Conservation (phyloP, 331 rosid species). For the Rhamnella rubrinervis region DNA sequence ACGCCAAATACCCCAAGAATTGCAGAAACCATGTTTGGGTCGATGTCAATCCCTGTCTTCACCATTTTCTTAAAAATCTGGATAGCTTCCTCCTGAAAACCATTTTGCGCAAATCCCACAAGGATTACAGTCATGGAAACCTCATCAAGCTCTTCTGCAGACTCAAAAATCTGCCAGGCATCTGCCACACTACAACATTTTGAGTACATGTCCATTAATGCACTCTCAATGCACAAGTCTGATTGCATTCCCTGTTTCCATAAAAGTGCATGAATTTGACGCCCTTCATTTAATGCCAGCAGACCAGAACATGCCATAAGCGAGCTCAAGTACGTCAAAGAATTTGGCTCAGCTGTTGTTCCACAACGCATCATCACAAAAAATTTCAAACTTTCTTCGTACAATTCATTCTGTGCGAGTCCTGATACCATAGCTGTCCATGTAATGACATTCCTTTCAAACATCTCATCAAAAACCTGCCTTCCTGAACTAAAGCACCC, state of each 20-base stretch:
- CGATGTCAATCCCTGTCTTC: constrained; percentile 61
- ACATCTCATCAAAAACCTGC: constrained; percentile 69
- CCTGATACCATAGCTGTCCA: constrained; percentile 96
- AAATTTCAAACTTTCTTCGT: constrained; percentile 50
- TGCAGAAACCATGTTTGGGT: constrained; percentile 71
- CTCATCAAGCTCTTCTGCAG: constrained; percentile 69
- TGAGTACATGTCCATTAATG: constrained; percentile 91
- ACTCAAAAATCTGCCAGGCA: constrained; percentile 73
- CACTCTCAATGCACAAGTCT: constrained; percentile 73
- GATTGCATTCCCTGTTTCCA: constrained; percentile 80
- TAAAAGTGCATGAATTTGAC: constrained; percentile 68
- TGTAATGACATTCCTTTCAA: constrained; percentile 76
- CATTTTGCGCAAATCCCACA: constrained; percentile 83
- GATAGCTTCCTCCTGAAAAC: constrained; percentile 82
- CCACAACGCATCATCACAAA: constrained; percentile 54
- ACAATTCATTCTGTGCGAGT: constrained; percentile 56
- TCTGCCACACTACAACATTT: constrained; percentile 72
- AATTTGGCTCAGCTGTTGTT: constrained; percentile 58
- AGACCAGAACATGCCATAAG: constrained; percentile 84
- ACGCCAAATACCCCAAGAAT: constrained; percentile 83
- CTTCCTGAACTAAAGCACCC: constrained; percentile 53
- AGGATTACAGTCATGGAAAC: constrained; percentile 86
- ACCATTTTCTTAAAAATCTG: constrained; percentile 69
- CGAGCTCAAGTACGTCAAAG: constrained; percentile 72
- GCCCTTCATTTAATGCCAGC: constrained; percentile 63